Percentiles rank a stretch among this genome's conserved stretches.
Evolutionary conservation across 441 rosid genomes (phyloP).

Genomic region (Pelargonium australe): DNA sequence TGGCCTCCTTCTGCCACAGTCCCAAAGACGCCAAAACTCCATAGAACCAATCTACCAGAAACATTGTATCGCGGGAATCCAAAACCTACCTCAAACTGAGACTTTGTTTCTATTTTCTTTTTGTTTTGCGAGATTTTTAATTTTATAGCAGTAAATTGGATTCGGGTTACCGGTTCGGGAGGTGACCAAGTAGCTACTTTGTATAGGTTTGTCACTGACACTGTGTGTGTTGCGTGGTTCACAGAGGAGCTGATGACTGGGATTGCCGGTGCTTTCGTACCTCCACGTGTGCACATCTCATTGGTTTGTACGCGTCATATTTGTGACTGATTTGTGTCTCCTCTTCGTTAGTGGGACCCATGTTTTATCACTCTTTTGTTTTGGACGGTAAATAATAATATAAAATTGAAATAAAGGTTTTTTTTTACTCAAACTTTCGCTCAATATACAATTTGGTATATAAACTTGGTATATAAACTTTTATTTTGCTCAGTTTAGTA

Average conservation of each 20-base stretch:
- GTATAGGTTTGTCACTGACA: neutral
- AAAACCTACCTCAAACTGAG: neutral
- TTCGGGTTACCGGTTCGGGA: neutral
- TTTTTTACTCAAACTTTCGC: too few relatives aligned
- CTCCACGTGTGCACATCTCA: neutral
- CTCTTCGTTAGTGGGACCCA: too few relatives aligned
- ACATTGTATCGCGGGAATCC: constrained; percentile 10
- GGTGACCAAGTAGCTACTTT: neutral
- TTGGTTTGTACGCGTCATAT: neutral
- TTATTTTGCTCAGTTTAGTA: too few relatives aligned
- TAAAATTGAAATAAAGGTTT: too few relatives aligned
- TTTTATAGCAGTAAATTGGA: neutral
- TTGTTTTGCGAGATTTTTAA: neutral
- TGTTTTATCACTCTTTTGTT: too few relatives aligned
- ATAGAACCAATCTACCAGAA: constrained; percentile 22
- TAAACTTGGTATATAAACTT: too few relatives aligned
- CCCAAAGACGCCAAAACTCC: constrained; percentile 21
- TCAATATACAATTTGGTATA: too few relatives aligned
- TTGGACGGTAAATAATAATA: too few relatives aligned
- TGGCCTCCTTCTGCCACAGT: constrained; percentile 21
- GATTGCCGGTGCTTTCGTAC: neutral
- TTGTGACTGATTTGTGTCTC: too few relatives aligned
- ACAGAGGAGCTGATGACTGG: neutral
- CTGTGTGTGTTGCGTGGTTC: neutral
- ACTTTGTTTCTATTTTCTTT: neutral